These are phyloP conservation scores for Aegilops sharonensis DNA, from an alignment of 176 grass and related monocot genomes.

Conservation along the genomic window DNA sequence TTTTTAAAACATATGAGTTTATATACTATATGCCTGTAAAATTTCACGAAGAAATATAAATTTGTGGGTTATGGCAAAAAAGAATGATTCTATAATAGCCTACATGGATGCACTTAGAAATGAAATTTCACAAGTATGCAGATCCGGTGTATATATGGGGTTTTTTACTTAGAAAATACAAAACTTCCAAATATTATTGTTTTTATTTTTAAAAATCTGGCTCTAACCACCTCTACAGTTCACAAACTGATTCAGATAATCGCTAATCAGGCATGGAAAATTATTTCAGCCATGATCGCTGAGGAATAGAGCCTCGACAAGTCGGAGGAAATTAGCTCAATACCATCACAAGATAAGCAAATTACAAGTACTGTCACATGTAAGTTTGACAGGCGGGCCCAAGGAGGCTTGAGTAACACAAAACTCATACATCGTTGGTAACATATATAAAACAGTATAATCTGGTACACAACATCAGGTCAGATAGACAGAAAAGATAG, in stretches of 20 bases:
- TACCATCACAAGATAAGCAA: neutral
- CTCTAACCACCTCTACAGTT: too few relatives aligned
- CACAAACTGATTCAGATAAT: neutral
- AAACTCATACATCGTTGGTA: neutral
- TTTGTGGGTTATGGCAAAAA: too few relatives aligned
- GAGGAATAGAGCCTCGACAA: neutral
- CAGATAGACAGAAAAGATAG: neutral
- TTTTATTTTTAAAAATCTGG: too few relatives aligned
- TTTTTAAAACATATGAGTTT: too few relatives aligned
- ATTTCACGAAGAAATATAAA: too few relatives aligned
- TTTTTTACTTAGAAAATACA: too few relatives aligned
- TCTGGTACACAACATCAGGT: neutral
- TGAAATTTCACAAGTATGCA: neutral
- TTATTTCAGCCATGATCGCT: neutral
- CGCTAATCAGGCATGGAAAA: neutral
- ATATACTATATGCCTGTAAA: too few relatives aligned
- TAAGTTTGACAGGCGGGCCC: neutral
- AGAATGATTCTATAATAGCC: too few relatives aligned
- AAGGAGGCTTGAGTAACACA: neutral
- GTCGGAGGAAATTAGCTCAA: neutral
- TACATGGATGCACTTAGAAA: too few relatives aligned
- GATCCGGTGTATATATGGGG: neutral
- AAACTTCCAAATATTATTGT: too few relatives aligned
- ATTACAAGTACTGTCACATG: neutral
- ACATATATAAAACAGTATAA: slow-evolving; percentile 19